Conservation (phyloP, 2,329 filamentous ascomycete species). For the Pseudogymnoascus sp. region DNA sequence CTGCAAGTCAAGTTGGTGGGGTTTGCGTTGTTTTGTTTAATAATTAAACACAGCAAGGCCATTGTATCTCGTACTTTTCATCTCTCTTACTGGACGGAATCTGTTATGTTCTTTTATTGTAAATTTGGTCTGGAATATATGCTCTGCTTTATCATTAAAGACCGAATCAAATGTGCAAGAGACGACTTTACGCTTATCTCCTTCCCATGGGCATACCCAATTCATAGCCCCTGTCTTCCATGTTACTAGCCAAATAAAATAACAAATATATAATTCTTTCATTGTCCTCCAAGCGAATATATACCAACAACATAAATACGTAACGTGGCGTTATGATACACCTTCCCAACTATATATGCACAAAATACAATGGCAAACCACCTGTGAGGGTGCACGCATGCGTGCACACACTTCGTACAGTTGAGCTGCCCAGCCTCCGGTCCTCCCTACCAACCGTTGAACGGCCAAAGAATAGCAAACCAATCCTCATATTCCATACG, state of each 20-base stretch:
- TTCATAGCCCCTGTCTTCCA: no score
- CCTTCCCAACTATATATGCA: background rate
- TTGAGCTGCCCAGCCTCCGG: background rate
- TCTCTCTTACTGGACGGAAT: background rate
- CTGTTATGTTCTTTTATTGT: background rate
- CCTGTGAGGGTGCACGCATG: background rate
- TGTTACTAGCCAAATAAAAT: background rate
- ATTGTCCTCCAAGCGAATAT: background rate
- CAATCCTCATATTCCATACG: background rate
- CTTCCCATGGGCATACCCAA: background rate
- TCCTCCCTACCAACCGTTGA: background rate
- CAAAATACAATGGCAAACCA: background rate
- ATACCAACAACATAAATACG: background rate
- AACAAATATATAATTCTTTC: background rate
- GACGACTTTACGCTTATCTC: background rate
- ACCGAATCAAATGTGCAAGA: background rate
- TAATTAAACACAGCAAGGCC: background rate
- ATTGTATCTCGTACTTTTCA: background rate
- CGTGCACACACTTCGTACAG: constrained; percentile 1
- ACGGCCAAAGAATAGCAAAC: background rate
- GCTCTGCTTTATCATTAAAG: background rate
- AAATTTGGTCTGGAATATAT: background rate
- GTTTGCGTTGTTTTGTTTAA: background rate
- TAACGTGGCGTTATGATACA: constrained; percentile 6
- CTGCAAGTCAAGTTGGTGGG: background rate